These are phyloP conservation scores for Daldinia childiae DNA, from an alignment of 495 filamentous ascomycete species.

Conservation along the genomic window DNA sequence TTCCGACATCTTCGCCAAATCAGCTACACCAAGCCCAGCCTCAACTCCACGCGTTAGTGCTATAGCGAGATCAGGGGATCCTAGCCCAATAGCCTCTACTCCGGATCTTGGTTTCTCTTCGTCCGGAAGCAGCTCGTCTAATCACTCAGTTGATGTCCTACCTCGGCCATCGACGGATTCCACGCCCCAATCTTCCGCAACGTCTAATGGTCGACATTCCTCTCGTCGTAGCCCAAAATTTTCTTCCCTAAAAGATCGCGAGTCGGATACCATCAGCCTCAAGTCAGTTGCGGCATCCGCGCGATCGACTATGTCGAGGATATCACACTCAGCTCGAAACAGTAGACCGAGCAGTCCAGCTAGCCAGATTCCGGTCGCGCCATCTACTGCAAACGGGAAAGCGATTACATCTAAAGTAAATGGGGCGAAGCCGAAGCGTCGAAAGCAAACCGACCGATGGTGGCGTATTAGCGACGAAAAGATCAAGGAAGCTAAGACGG, in stretches of 20 bases:
- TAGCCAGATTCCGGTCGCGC: conserved; percentile 42
- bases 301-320: conserved; percentile 52
- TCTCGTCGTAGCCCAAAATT: conserved; percentile 35
- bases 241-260: conserved; percentile 38
- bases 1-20: conserved; percentile 72
- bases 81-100: conserved; percentile 52
- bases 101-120: conserved; percentile 49
- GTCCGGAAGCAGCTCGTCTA: conserved; percentile 42
- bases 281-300: conserved; percentile 57
- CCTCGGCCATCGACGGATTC: conserved; percentile 39
- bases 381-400: conserved; percentile 28
- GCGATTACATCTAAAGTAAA: conserved; percentile 10
- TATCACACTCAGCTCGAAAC: conserved; percentile 46
- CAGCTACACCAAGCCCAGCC: conserved; percentile 46
- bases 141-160: conserved; percentile 37
- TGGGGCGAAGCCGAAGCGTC: conserved; percentile 56
- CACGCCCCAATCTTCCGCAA: conserved; percentile 30
- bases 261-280: conserved; percentile 52
- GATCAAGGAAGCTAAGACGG: conserved; percentile 90
- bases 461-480: conserved; percentile 99
- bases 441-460: conserved; percentile 79
- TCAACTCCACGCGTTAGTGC: conserved; percentile 55
- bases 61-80: conserved; percentile 41
- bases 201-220: conserved; percentile 31
- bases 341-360: conserved; percentile 36